Percentiles rank a stretch among this genome's conserved stretches.
Conservation (phyloP, 2,329 filamentous ascomycete species). For the Pestalotiopsis sp. region DNA sequence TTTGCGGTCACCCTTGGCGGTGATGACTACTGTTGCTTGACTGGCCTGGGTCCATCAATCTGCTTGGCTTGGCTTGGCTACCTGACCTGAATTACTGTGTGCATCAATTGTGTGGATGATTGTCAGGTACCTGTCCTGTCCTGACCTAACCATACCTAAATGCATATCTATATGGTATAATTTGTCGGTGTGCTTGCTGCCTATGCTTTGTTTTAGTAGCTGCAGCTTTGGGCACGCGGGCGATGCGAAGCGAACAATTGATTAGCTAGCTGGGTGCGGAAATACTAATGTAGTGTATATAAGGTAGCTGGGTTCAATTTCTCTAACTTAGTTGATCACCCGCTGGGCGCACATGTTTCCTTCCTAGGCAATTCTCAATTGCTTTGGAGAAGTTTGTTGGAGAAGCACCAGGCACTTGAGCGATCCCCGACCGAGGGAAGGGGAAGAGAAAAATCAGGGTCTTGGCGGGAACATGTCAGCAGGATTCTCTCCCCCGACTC, state of each 20-base stretch:
- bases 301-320: too few species aligned
- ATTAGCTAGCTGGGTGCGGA: too few species aligned
- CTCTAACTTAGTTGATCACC: too few species aligned
- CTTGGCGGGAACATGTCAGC: constrained; percentile 1
- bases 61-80: neutral
- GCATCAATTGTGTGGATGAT: neutral
- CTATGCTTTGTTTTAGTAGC: neutral
- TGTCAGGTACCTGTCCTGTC: neutral
- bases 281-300: too few species aligned
- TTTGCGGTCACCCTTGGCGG: neutral
- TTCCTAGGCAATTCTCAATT: too few species aligned
- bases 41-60: neutral
- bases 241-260: too few species aligned
- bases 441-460: neutral
- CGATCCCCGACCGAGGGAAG: too few species aligned
- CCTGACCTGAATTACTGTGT: neutral
- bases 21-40: neutral
- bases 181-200: neutral
- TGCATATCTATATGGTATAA: neutral
- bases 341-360: too few species aligned
- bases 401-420: too few species aligned
- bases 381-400: too few species aligned
- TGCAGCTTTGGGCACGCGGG: neutral
- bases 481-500: neutral
- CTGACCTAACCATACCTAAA: neutral